Evolutionary conservation across 2,329 filamentous ascomycete species (phyloP), one percentile per base, ranked within the genome.

Genomic region (Penicillium sp.): DNA sequence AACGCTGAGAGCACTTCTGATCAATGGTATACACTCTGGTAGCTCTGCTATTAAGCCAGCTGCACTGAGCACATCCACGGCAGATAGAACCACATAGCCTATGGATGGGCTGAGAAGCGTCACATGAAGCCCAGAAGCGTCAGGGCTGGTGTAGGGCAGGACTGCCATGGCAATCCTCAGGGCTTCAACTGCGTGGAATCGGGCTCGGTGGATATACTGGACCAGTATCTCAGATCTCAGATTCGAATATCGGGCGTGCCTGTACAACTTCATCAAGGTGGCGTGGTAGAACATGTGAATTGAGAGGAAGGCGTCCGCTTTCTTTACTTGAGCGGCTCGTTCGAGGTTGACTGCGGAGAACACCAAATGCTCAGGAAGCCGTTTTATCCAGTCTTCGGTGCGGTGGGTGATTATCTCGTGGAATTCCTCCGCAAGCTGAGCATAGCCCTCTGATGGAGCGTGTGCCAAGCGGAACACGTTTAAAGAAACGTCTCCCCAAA

Each of bases 271-370:
- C 71, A 89, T 82, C 63, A 85, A 72, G 0, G 85, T 80, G 45
- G 84, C 81, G 67, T 88, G 82, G 67, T 87, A 87, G n/a, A 89
- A 74, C 26, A 87, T 75, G 68, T 90, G 87, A 70, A 89, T 82
- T 1, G 81, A 82, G 52, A 89, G 73, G 65, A 86, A 87, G 0
- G 80, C 79, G 5, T 85, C 85, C 1, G 81, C 76, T 60, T 81
- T 83, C 25, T 81, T 81, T 27, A 75, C 73, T 14, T 78, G 72
- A 6, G 83, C 78, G 41, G 81, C 83, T 27, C 77, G 75, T 43
- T 84, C 79, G 14, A 89, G 73, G 54, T 88, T 89, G 51, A 79
- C 73, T 4, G 78, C 69, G 3, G 77, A 82, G 64, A 85, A 85
- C 9, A 72, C 68, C 25, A 89, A 73, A 35, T 81, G 73, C 8